Evolutionary conservation across 176 grass and related monocot genomes (phyloP).

Genomic region (Eremochloa ophiuroides): DNA sequence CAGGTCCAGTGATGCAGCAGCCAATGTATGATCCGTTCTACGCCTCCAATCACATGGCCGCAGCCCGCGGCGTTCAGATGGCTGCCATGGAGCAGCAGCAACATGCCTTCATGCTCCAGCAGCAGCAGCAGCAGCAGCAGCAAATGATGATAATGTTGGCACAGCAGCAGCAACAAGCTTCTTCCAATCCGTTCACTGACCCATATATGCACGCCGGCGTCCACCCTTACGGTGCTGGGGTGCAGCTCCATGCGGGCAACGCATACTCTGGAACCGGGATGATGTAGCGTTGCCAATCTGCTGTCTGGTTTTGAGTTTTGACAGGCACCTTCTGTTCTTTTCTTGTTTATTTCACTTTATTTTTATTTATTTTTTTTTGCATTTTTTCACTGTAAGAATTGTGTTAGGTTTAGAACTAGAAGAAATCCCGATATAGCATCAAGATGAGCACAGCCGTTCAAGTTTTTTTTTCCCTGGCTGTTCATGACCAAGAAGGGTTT

Average conservation of each 20-base stretch:
- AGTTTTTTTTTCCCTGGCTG: not conserved
- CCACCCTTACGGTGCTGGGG: slow-evolving; percentile 37
- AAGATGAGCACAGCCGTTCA: slow-evolving; percentile 7
- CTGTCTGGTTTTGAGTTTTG: slow-evolving; percentile 16
- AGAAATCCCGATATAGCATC: not conserved
- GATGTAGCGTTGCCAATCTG: slow-evolving; percentile 41
- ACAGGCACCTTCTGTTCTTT: not conserved
- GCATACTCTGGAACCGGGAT: slow-evolving; percentile 47
- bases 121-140: slow-evolving; percentile 26
- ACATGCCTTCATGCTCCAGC: slow-evolving; percentile 71
- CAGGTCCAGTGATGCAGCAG: slow-evolving; percentile 50
- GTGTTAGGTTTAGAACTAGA: not conserved
- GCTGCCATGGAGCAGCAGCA: slow-evolving; percentile 63
- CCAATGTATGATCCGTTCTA: slow-evolving; percentile 68
- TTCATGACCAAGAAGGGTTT: not conserved
- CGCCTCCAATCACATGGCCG: slow-evolving; percentile 43
- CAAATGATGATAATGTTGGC: slow-evolving; percentile 58
- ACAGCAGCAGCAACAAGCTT: slow-evolving; percentile 35
- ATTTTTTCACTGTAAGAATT: not conserved
- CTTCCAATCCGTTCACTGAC: slow-evolving; percentile 61
- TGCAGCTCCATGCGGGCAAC: slow-evolving; percentile 48
- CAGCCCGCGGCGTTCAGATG: slow-evolving; percentile 65
- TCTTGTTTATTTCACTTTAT: too few species aligned
- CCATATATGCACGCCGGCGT: slow-evolving; percentile 12
- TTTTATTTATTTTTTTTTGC: too few species aligned